Evolutionary conservation across 768 basidiomycete genomes (phyloP).

Genomic region (Scleroderma citrinum): DNA sequence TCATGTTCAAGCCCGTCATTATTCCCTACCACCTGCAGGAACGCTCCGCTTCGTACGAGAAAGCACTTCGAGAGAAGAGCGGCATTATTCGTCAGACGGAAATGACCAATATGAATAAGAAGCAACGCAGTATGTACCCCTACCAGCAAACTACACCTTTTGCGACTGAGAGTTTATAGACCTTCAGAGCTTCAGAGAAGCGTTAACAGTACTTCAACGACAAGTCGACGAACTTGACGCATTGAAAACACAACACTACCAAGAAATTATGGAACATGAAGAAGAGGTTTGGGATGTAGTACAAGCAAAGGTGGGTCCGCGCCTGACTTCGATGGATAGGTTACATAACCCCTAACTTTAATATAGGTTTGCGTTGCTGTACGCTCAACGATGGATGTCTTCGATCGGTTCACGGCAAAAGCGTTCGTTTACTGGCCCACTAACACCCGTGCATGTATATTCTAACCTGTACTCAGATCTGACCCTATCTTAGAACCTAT

Average conservation of each 20-base stretch:
- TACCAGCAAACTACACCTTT: slow-evolving; percentile 4
- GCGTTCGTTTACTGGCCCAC: slow-evolving; percentile 47
- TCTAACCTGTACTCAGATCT: slow-evolving; percentile 40
- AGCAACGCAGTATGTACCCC: slow-evolving; percentile 67
- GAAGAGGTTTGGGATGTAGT: slow-evolving; percentile 95
- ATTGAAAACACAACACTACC: slow-evolving; percentile 79
- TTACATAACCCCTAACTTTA: slow-evolving; percentile 10
- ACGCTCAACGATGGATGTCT: slow-evolving; percentile 87
- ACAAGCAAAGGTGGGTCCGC: slow-evolving; percentile 62
- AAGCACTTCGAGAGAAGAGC: slow-evolving; percentile 75
- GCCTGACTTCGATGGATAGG: neutral
- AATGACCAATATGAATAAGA: slow-evolving; percentile 74
- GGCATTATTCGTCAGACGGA: slow-evolving; percentile 82
- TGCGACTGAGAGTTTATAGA: slow-evolving; percentile 41
- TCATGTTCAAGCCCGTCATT: neutral
- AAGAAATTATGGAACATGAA: slow-evolving; percentile 86
- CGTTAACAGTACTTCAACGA: slow-evolving; percentile 70
- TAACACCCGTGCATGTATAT: slow-evolving; percentile 8
- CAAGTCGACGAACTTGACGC: slow-evolving; percentile 91
- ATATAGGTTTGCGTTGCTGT: slow-evolving; percentile 76
- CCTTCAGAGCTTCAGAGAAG: slow-evolving; percentile 82
- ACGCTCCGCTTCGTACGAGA: slow-evolving; percentile 80
- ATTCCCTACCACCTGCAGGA: slow-evolving; percentile 44
- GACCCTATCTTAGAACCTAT: slow-evolving; percentile 90
- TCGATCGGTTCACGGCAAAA: slow-evolving; percentile 81